Percentiles rank a stretch among this genome's conserved stretches.
These are phyloP conservation scores for Amoeboaphelidium protococcarum DNA, from an alignment of 371 early-diverging fungal genomes.

Conservation along the genomic window DNA sequence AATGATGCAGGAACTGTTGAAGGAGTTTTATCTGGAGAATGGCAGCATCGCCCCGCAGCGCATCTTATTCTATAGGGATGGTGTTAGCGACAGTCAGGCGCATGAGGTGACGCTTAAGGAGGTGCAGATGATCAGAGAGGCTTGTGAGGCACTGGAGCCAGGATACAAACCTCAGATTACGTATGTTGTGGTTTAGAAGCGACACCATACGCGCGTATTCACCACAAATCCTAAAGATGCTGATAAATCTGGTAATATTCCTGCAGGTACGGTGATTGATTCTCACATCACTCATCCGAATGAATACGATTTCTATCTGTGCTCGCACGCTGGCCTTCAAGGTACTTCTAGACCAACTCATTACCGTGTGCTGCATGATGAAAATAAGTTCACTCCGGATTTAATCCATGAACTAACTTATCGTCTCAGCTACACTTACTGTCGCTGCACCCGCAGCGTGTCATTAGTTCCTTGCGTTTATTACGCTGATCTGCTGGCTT, in stretches of 20 bases:
- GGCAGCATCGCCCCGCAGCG: slow-evolving; percentile 37
- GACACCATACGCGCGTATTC: slow-evolving; percentile 86
- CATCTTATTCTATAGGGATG: slow-evolving; percentile 75
- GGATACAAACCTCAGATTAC: slow-evolving; percentile 58
- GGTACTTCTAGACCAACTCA: slow-evolving; percentile 76
- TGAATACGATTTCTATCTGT: slow-evolving; percentile 75
- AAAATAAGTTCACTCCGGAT: slow-evolving; percentile 48
- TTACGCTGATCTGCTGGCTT: slow-evolving; percentile 66
- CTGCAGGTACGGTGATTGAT: slow-evolving; percentile 80
- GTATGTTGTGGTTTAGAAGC: slow-evolving; percentile 78
- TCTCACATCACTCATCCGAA: slow-evolving; percentile 46
- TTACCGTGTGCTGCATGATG: slow-evolving; percentile 60
- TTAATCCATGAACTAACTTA: slow-evolving; percentile 52
- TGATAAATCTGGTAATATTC: slow-evolving; percentile 30
- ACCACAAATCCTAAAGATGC: slow-evolving; percentile 24
- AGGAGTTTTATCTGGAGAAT: slow-evolving; percentile 35
- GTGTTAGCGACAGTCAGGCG: slow-evolving; percentile 71
- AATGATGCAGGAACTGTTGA: slow-evolving; percentile 56
- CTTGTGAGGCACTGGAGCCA: slow-evolving; percentile 33
- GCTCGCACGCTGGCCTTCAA: slow-evolving; percentile 67
- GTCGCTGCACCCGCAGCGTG: slow-evolving; percentile 53
- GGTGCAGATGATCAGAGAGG: slow-evolving; percentile 41
- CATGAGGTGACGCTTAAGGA: slow-evolving; percentile 44
- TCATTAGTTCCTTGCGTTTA: slow-evolving; percentile 56
- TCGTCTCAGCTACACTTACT: slow-evolving; percentile 63